phyloP scores from a whole-genome alignment of 257 asterid species.

The Echium plantagineum region DNA sequence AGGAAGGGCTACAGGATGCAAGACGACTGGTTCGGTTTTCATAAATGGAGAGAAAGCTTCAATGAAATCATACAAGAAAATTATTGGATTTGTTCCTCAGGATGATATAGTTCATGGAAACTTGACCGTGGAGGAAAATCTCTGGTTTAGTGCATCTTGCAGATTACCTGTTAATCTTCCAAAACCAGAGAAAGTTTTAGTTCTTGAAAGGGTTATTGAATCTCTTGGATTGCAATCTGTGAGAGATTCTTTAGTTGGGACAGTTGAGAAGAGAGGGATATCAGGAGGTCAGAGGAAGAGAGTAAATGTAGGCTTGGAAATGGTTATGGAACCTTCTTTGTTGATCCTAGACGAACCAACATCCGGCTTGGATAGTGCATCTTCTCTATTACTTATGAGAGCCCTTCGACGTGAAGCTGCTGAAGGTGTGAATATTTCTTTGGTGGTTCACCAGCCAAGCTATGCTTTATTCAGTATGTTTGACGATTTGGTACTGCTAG shows the following conservation, averaged over 20 bases:
- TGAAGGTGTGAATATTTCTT: slow-evolving; percentile 90
- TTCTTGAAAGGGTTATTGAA: slow-evolving; percentile 92
- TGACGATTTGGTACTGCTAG: slow-evolving; percentile 90
- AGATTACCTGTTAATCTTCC: slow-evolving; percentile 63
- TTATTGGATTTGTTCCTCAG: slow-evolving; percentile 92
- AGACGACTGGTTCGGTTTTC: slow-evolving; percentile 58
- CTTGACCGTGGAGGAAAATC: slow-evolving; percentile 96
- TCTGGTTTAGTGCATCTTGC: slow-evolving; percentile 99
- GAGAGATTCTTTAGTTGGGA: slow-evolving; percentile 92
- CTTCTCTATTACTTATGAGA: slow-evolving; percentile 80
- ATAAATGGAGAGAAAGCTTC: slow-evolving; percentile 74
- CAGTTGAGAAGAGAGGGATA: slow-evolving; percentile 93
- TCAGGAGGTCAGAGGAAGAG: slow-evolving; percentile 98
- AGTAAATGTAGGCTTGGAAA: slow-evolving; percentile 94
- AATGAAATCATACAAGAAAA: slow-evolving; percentile 73
- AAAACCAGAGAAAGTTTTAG: slow-evolving; percentile 75
- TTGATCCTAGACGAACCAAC: slow-evolving; percentile 97
- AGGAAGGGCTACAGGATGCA: slow-evolving; percentile 90
- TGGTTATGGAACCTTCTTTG: slow-evolving; percentile 99
- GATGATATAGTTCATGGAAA: slow-evolving; percentile 98
- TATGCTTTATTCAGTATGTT: slow-evolving; percentile 95
- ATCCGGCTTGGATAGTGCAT: slow-evolving; percentile 96
- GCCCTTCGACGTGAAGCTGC: slow-evolving; percentile 99
- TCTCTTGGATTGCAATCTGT: slow-evolving; percentile 83
- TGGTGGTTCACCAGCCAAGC: slow-evolving; percentile 99